A percentile compares a stretch with the other conserved stretches of the same genome.
Conservation (phyloP, 768 basidiomycete genomes). For the Russula sp. region DNA sequence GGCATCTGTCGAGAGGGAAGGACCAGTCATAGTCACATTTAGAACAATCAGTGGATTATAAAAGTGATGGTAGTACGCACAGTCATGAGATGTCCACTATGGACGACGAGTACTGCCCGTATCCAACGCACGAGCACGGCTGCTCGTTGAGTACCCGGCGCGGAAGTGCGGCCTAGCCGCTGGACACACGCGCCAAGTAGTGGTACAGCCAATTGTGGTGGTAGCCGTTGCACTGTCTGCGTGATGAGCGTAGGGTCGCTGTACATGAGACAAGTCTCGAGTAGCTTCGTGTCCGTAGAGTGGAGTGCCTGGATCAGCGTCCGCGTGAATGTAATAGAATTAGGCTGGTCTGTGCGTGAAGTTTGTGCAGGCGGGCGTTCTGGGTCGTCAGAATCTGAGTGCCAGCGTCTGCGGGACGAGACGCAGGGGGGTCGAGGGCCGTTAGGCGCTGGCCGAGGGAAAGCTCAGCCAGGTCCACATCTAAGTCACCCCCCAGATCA, state of each 20-base stretch:
- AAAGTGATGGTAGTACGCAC: slow-evolving; percentile 44
- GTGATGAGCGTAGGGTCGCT: slow-evolving; percentile 77
- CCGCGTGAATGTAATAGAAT: slow-evolving; percentile 85
- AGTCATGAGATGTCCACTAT: slow-evolving; percentile 92
- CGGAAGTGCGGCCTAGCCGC: slow-evolving; percentile 75
- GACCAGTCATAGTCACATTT: slow-evolving; percentile 11
- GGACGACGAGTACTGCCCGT: slow-evolving; percentile 76
- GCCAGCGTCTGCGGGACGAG: slow-evolving; percentile 38
- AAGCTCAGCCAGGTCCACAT: slow-evolving; percentile 84
- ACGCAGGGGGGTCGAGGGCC: slow-evolving; percentile 54
- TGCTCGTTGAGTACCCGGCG: slow-evolving; percentile 75
- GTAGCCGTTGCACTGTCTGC: slow-evolving; percentile 83
- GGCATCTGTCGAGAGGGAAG: slow-evolving; percentile 62
- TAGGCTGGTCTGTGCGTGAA: slow-evolving; percentile 41
- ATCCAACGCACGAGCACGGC: slow-evolving; percentile 71
- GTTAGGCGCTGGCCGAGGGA: slow-evolving; percentile 88
- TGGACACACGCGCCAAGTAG: slow-evolving; percentile 88
- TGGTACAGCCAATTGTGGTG: slow-evolving; percentile 81
- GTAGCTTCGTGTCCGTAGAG: slow-evolving; percentile 82
- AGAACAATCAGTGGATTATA: not conserved
- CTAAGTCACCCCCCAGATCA: slow-evolving; percentile 65
- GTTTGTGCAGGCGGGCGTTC: slow-evolving; percentile 34
- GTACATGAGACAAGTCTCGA: slow-evolving; percentile 85
- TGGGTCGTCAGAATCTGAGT: slow-evolving; percentile 50
- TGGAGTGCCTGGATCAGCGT: slow-evolving; percentile 96